Evolutionary conservation across 441 rosid genomes (phyloP).

Genomic region (Corymbia citriodora): DNA sequence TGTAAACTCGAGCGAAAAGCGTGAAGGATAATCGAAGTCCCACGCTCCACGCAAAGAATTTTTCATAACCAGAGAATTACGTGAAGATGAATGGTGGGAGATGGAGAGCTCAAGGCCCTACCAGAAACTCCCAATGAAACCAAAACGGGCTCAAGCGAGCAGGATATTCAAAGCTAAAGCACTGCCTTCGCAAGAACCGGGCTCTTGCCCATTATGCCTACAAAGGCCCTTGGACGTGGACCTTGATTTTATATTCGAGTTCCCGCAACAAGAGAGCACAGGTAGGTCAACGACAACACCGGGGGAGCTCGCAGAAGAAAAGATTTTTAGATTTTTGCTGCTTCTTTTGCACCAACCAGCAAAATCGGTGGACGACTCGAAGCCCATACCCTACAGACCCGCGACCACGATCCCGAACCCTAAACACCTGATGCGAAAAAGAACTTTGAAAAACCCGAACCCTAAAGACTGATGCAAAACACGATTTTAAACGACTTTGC

Average conservation of each 20-base stretch:
- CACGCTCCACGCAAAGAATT: neutral
- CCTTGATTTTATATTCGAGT: neutral
- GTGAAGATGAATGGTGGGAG: rapidly evolving
- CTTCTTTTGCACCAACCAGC: neutral
- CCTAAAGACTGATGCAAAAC: neutral
- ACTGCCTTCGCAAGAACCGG: neutral
- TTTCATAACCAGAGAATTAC: neutral
- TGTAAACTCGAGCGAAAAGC: neutral
- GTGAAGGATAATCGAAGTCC: neutral
- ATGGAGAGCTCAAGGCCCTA: neutral
- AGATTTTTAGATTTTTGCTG: rapidly evolving
- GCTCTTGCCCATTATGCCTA: neutral
- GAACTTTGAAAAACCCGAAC: too few species aligned
- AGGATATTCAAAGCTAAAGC: neutral
- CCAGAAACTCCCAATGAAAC: neutral
- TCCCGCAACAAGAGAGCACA: neutral
- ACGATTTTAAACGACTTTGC: too few species aligned
- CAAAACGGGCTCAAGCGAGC: neutral
- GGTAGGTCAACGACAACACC: rapidly evolving
- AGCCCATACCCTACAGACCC: neutral
- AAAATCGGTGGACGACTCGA: neutral
- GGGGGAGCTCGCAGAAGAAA: neutral
- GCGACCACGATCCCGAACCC: neutral
- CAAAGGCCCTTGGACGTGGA: neutral
- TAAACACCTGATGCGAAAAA: neutral